Evolutionary conservation across 1,139 yeast species (phyloP).

Genomic region (Hansenula lynferdii): DNA sequence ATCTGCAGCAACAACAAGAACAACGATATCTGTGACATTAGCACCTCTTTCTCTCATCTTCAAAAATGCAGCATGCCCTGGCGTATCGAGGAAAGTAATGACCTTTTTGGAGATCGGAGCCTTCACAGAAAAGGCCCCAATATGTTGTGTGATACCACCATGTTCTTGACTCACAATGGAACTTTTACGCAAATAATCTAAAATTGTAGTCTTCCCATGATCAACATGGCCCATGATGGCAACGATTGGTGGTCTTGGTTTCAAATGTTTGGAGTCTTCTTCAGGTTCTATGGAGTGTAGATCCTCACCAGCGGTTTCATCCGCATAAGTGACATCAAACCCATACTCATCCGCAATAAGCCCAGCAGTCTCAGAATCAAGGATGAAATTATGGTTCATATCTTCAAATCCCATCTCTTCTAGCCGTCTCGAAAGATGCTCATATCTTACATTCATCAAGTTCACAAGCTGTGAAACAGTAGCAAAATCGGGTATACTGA

Average conservation of each 20-base stretch:
- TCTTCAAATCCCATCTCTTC: constrained; percentile 72
- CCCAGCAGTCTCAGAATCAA: constrained; percentile 82
- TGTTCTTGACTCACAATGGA: constrained; percentile 79
- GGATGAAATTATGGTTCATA: constrained; percentile 68
- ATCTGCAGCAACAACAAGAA: constrained; percentile 96
- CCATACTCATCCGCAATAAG: constrained; percentile 88
- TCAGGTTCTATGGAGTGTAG: constrained; percentile 44
- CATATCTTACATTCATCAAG: constrained; percentile 59
- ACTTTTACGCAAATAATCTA: constrained; percentile 81
- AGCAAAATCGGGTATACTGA: constrained; percentile 20
- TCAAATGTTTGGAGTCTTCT: constrained; percentile 42
- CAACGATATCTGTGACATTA: constrained; percentile 84
- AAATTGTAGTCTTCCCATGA: constrained; percentile 94
- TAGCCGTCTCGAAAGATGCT: constrained; percentile 53
- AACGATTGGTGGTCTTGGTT: constrained; percentile 85
- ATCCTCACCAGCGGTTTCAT: constrained; percentile 46
- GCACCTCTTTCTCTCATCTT: constrained; percentile 98
- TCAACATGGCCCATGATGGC: constrained; percentile 99
- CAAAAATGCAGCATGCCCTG: constrained; percentile 96
- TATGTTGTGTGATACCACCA: constrained; percentile 98
- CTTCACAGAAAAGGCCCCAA: constrained; percentile 90
- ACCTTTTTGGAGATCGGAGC: constrained; percentile 69
- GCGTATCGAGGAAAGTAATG: constrained; percentile 92
- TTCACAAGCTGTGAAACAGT: constrained; percentile 55
- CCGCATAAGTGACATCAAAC: constrained; percentile 45